These are phyloP conservation scores for Luvunga scandens DNA, from an alignment of 345 rosid species.

Conservation along the genomic window DNA sequence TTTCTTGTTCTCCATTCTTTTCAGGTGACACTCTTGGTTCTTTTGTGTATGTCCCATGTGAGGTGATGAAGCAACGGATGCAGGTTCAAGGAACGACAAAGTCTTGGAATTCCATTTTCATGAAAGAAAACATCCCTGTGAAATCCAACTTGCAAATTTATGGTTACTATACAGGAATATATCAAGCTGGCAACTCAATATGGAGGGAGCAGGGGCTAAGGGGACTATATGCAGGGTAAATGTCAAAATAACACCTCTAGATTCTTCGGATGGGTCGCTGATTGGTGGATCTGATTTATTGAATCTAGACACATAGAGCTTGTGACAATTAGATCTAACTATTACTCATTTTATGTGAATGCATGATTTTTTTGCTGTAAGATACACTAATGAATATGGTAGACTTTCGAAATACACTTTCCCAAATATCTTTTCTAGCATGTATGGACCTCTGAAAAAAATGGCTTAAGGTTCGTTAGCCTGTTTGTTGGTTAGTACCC, in stretches of 20 bases:
- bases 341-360: background rate
- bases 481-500: background rate
- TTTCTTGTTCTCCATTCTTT: constrained; percentile 28
- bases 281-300: background rate
- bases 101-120: constrained; percentile 61
- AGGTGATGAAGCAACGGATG: constrained; percentile 97
- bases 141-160: constrained; percentile 59
- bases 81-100: constrained; percentile 85
- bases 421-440: background rate
- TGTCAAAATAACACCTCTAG: background rate
- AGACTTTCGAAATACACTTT: background rate
- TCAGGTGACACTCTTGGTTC: constrained; percentile 98
- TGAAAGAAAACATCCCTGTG: constrained; percentile 37
- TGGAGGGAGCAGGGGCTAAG: constrained; percentile 81
- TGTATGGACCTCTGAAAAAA: background rate
- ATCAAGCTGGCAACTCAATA: constrained; percentile 84
- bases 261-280: background rate
- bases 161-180: constrained; percentile 79
- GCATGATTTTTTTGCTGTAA: background rate
- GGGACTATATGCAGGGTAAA: constrained; percentile 91
- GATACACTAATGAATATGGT: background rate
- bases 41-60: constrained; percentile 87
- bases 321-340: background rate
- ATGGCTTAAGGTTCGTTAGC: constrained; percentile 1
- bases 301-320: background rate